phyloP scores from a whole-genome alignment of 192 early-diverging fungal genomes.

The Allomyces javanicus region DNA sequence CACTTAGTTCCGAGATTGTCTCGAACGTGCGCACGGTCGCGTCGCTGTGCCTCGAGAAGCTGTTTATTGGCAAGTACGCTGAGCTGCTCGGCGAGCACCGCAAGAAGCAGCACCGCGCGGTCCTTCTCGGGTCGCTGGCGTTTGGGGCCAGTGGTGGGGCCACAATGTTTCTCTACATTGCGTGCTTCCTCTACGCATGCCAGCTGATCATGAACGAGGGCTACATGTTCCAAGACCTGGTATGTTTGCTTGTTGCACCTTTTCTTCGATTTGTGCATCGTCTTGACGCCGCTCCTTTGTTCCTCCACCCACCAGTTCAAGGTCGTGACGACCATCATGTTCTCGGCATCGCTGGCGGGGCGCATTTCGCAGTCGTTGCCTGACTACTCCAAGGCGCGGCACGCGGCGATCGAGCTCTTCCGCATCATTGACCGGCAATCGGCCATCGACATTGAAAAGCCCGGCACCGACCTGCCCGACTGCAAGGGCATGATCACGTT shows the following conservation, averaged over 20 bases:
- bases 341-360: neutral
- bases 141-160: conserved; percentile 49
- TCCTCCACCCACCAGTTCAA: neutral
- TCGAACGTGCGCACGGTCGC: conserved; percentile 70
- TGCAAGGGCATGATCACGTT: conserved; percentile 8
- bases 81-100: conserved; percentile 48
- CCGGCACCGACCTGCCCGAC: neutral
- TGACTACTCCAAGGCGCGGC: neutral
- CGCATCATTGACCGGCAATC: neutral
- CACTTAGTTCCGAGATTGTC: conserved; percentile 49
- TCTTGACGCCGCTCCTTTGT: neutral
- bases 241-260: neutral
- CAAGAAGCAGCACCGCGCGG: conserved; percentile 36
- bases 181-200: conserved; percentile 51
- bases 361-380: neutral
- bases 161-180: conserved; percentile 50
- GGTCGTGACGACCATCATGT: neutral
- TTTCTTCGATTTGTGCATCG: neutral
- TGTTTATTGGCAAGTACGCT: conserved; percentile 48
- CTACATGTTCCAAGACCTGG: neutral
- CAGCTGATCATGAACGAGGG: conserved; percentile 20
- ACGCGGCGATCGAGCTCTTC: neutral
- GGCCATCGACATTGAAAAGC: neutral
- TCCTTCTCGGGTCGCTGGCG: conserved; percentile 41
- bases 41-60: conserved; percentile 47